Evolutionary conservation across 305 asterid genomes (phyloP), one percentile per base, ranked within the genome.

Genomic region (Fraxinus ornus): DNA sequence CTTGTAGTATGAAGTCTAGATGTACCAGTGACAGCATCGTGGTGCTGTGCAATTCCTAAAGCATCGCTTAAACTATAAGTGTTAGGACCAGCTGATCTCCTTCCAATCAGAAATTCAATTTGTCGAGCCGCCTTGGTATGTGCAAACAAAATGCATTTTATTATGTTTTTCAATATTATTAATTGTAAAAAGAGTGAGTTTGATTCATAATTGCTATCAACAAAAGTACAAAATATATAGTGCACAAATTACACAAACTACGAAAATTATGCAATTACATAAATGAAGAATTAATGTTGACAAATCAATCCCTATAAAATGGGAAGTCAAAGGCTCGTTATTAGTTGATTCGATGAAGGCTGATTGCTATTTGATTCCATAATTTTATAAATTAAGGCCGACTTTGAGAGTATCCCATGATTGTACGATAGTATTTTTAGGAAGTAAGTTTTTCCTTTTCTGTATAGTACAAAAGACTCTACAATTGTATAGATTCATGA

Each of bases 21-120:
- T 81, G 98, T 93, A 78, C 98, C 98, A 57, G 83, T 86, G 70
- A 91, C 85, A 78, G 98, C 98, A 88, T 94, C 98, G 81, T 94
- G 98, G 86, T 94, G 98, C 81, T 94, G 98, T 35, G 93, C 90
- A 77, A 90, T 84, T 73, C 95, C 98, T 77, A 94, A 82, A 39
- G 97, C 95, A 84, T 94, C 90, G 79, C 94, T 97, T 52, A 94
- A 86, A 76, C 89, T 80, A 71, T 79, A 91, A 77, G 95, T 92
- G 84, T 89, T 88, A 64, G 87, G 78, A 72, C 90, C 82, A 62
- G 15, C 79, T 22, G 92, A 82, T 83, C 83, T 89, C 88, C 89
- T 89, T 82, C 93, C 95, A 55, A 35, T 76, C 80, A 90, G 80
- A 87, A 88, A 93, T 82, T 94, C 98, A 75, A 94, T 91, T 80